Base-by-base conservation (phyloP, 2,329 filamentous ascomycete species). In the Graphium sp. region DNA sequence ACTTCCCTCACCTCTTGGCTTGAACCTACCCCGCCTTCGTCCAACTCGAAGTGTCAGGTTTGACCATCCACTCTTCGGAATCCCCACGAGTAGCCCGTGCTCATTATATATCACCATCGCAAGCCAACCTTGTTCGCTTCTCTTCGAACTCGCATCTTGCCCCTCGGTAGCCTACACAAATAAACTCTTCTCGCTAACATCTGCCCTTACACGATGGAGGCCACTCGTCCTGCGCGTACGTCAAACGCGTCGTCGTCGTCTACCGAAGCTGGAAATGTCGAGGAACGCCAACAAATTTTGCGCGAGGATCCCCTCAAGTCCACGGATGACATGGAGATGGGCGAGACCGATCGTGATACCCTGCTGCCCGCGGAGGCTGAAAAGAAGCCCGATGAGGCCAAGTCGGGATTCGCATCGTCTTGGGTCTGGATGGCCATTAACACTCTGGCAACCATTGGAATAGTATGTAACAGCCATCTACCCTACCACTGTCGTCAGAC, bases 381-480 rank as follows among this genome's bases (percentile, higher is more conserved):
- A 23, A 45, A 53, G 34, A 31, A 45, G 6, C 41, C 50, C 35
- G 47, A 51, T 9, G 34, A 49, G 7, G 39, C 47, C 19, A 45
- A 50, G 34, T 35, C 43, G 19, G 49, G 49, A 11, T 50, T 56
- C 26, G 39, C 39, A 17, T 48, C 54, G 22, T 50, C 56, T 4
- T 32, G 63, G 13, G 45, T 60, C 30, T 74, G 70, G 69, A 73
- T 72, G 48, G 39, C 51, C 22, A 53, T 74, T 40, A 75, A 75
- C 42, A 74, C 66, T 11, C 34, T 74, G 35, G 67, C 70, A 3
- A 74, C 70, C 1, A 64, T 74, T 32, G 64, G 65, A 26, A 74
- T 75, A 41, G 69, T 72, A 53, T 42, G 59, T 24, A n/a, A n/a
- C n/a, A n/a, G n/a, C n/a, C n/a, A n/a, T n/a, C 19, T 13, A 28